These are phyloP conservation scores for Schizophyllum amplum DNA, from an alignment of 1,284 basidiomycete species.

Conservation along the genomic window DNA sequence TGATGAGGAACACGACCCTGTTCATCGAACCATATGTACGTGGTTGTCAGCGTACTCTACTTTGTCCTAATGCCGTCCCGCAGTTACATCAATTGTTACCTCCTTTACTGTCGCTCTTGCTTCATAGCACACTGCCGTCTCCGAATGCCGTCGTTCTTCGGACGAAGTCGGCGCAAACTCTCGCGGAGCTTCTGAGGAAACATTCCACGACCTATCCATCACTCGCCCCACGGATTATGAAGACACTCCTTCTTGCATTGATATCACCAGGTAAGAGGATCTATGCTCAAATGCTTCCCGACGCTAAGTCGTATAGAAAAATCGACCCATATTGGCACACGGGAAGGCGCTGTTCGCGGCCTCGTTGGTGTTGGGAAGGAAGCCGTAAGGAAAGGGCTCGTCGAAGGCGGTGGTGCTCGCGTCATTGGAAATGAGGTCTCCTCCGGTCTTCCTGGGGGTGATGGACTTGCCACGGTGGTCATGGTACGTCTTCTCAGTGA, in stretches of 20 bases:
- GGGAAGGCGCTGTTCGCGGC: constrained; percentile 82
- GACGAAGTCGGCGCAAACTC: constrained; percentile 70
- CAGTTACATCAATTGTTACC: constrained; percentile 95
- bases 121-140: constrained; percentile 75
- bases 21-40: constrained; percentile 95
- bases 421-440: constrained; percentile 60
- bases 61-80: constrained; percentile 2
- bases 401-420: constrained; percentile 68
- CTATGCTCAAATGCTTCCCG: not conserved
- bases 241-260: constrained; percentile 85
- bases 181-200: constrained; percentile 71
- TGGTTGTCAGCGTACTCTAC: constrained; percentile 12
- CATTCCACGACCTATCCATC: constrained; percentile 83
- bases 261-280: constrained; percentile 50
- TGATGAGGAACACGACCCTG: constrained; percentile 80
- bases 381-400: constrained; percentile 70
- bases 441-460: constrained; percentile 23
- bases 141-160: constrained; percentile 57
- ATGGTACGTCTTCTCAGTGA: constrained; percentile 34
- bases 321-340: constrained; percentile 49
- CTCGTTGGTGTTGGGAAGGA: constrained; percentile 78
- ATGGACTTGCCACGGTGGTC: constrained; percentile 42
- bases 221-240: constrained; percentile 82
- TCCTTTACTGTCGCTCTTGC: constrained; percentile 82
- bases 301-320: not conserved